Percentiles rank a stretch among this genome's conserved stretches.
phyloP scores from a whole-genome alignment of 2,329 filamentous ascomycete species.

The Botrytis fragariae region DNA sequence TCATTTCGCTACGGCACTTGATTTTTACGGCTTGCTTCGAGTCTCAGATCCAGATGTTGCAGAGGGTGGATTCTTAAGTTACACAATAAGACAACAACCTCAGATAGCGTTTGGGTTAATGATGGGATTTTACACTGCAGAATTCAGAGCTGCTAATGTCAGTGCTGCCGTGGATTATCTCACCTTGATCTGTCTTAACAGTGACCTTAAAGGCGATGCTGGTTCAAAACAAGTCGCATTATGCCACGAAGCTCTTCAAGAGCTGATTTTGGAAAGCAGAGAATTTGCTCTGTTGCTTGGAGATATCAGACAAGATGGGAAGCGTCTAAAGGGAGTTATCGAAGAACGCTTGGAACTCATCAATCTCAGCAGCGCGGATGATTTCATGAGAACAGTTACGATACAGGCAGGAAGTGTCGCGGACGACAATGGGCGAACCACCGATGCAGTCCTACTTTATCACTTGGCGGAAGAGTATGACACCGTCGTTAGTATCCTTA shows the following conservation, averaged over 20 bases:
- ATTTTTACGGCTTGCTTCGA: constrained; percentile 84
- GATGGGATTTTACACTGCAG: constrained; percentile 90
- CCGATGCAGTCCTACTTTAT: constrained; percentile 91
- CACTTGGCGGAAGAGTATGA: constrained; percentile 95
- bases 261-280: constrained; percentile 92
- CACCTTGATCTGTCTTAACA: constrained; percentile 85
- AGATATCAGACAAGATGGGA: constrained; percentile 81
- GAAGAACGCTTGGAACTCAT: constrained; percentile 83
- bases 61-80: constrained; percentile 66
- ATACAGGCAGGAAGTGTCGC: constrained; percentile 88
- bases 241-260: constrained; percentile 88
- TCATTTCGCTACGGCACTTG: constrained; percentile 87
- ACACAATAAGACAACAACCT: constrained; percentile 66
- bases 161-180: constrained; percentile 93
- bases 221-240: constrained; percentile 76
- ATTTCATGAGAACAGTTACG: constrained; percentile 90
- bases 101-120: constrained; percentile 95
- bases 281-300: constrained; percentile 94
- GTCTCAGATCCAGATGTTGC: constrained; percentile 77
- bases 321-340: constrained; percentile 80
- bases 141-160: constrained; percentile 89
- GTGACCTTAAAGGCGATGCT: constrained; percentile 70
- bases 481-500: constrained; percentile 86
- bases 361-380: constrained; percentile 71
- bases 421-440: constrained; percentile 89